These are phyloP conservation scores for Neonectria sp. DNA, from an alignment of 2,329 filamentous ascomycete genomes.

Conservation along the genomic window DNA sequence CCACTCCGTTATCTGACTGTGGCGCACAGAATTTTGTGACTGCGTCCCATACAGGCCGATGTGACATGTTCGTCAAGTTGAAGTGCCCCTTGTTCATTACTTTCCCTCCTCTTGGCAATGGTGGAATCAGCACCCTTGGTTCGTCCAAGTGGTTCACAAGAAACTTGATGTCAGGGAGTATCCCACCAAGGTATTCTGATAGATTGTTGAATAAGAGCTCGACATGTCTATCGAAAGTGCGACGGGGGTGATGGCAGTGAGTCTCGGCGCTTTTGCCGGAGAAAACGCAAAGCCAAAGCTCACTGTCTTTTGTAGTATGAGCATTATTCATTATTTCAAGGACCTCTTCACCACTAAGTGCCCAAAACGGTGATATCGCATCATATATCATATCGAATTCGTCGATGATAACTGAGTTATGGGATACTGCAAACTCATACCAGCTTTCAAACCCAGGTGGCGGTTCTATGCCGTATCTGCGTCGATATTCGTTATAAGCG, in stretches of 20 bases:
- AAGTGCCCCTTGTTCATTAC: conserved; percentile 8
- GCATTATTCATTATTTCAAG: too few species aligned
- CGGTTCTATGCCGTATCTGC: too few species aligned
- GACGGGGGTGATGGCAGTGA: conserved; percentile 7
- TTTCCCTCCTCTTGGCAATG: neutral
- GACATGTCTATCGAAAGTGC: conserved; percentile 54
- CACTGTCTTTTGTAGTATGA: too few species aligned
- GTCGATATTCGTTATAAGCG: too few species aligned
- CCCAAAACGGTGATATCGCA: too few species aligned
- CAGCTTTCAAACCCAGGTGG: too few species aligned
- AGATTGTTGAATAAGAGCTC: conserved; percentile 50
- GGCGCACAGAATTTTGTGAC: conserved; percentile 51
- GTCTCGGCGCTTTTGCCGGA: too few species aligned
- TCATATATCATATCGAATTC: too few species aligned
- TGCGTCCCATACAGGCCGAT: conserved; percentile 48
- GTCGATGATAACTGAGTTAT: too few species aligned
- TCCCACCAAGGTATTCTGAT: conserved; percentile 41
- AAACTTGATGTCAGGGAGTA: conserved; percentile 57
- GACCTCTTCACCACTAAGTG: too few species aligned
- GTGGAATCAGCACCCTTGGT: conserved; percentile 57
- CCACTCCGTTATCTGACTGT: neutral
- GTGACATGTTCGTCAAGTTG: conserved; percentile 47
- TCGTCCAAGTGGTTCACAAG: conserved; percentile 66
- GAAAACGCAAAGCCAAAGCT: too few species aligned
- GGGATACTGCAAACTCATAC: too few species aligned